Evolutionary conservation across 2,329 filamentous ascomycete species (phyloP).

Genomic region (Colletotrichum eremochloae): DNA sequence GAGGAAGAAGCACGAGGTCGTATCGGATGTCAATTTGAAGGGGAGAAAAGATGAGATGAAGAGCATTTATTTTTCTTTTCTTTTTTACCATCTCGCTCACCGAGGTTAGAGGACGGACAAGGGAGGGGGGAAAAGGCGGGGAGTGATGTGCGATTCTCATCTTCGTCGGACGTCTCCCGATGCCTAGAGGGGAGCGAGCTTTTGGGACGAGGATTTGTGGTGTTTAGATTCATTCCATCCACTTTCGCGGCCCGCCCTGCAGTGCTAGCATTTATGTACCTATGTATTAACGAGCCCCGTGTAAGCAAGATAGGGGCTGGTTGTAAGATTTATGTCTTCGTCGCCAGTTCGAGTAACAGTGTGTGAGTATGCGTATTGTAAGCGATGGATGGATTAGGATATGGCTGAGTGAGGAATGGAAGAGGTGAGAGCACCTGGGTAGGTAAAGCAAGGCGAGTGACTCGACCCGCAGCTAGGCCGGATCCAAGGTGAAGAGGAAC

Average conservation of each 20-base stretch:
- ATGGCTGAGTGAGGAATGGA: too few species aligned
- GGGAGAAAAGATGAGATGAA: background rate
- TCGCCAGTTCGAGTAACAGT: background rate
- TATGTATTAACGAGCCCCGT: too few species aligned
- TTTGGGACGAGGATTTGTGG: slow-evolving; percentile 16
- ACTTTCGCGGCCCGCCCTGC: slow-evolving; percentile 2
- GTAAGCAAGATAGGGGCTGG: background rate
- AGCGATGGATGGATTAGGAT: background rate
- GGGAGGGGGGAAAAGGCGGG: background rate
- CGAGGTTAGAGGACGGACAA: background rate
- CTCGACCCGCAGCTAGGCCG: background rate
- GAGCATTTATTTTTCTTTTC: background rate
- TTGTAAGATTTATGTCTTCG: background rate
- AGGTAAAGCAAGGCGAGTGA: too few species aligned
- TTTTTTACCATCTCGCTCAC: background rate
- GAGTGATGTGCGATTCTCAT: background rate
- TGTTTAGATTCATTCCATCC: background rate
- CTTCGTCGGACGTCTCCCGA: slow-evolving; percentile 15
- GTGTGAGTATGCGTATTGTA: background rate
- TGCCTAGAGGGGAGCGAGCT: background rate
- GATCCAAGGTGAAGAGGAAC: background rate
- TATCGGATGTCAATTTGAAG: background rate
- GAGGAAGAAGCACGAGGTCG: background rate
- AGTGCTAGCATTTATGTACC: background rate
- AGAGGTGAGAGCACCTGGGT: background rate